Base-by-base conservation (phyloP, 768 basidiomycete genomes). In the Crucibulum laeve region DNA sequence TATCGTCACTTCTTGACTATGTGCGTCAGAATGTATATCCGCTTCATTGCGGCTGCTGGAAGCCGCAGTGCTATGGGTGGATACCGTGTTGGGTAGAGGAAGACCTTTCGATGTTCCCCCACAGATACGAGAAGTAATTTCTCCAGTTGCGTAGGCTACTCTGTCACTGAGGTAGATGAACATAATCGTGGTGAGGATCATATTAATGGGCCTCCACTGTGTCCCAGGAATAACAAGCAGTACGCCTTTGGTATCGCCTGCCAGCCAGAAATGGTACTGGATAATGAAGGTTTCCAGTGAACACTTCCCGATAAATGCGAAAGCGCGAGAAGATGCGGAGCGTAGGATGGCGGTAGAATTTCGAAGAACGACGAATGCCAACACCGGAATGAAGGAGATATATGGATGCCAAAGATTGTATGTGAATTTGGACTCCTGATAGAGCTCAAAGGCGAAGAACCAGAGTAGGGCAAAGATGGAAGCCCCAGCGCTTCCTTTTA, bases 261-360 rank as follows among this genome's bases (percentile, higher is more conserved):
- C 91, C 25, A 92, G 70, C 88, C 88, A 92, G 34, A 89, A 65
- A 54, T 90, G 91, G 60, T 83, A 94, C 57, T 95, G 91, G 45
- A 94, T 77, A 56, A 94, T 86, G 61, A 93, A 96, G 0, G 91
- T 86, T 64, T 96, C 92, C 42, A 95, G 74, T 4, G 91, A 93
- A 63, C 89, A 92, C 57, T 71, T 80, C 30, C 92, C 92, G 40
- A 94, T 73, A 64, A 88, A 91, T 19, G 80, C 80, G 65, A 92
- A 94, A 22, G 79, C 62, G 11, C 67, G 70, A 8, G 83, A 87
- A 17, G 78, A 78, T 26, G 71, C 74, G 2, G 87, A 87, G 30
- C 92, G 83, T 34, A 94, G 67, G 40, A 77, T 65, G 2, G 73
- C 66, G 35, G 69, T 91, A 15, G 88, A 79, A 52, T 92, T 92